phyloP scores from a whole-genome alignment of 176 grass and related monocot species.

The Ensete ventricosum region DNA sequence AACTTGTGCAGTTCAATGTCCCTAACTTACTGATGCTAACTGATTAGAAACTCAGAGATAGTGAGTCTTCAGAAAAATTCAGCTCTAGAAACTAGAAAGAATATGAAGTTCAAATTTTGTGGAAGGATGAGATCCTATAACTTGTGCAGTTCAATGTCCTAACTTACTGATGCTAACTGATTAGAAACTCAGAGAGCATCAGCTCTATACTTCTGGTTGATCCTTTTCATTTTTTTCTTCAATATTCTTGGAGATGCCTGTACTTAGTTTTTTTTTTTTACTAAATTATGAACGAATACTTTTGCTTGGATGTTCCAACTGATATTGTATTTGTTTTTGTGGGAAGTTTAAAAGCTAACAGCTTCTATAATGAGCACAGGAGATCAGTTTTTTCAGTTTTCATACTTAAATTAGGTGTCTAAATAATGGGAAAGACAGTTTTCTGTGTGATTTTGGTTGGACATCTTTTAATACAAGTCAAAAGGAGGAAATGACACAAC shows the following conservation, averaged over 20 bases:
- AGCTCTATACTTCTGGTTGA: neutral
- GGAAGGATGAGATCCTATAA: neutral
- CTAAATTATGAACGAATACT: neutral
- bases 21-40: neutral
- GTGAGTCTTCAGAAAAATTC: neutral
- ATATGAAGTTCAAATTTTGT: neutral
- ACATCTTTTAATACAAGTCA: too few species aligned
- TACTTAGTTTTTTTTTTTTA: neutral
- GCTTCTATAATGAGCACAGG: too few species aligned
- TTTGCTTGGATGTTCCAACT: too few species aligned
- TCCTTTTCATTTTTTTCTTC: neutral
- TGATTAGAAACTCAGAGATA: neutral
- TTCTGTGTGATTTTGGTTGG: too few species aligned
- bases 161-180: neutral
- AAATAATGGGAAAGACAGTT: too few species aligned
- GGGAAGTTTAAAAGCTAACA: too few species aligned
- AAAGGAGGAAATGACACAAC: too few species aligned
- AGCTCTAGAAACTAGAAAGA: neutral
- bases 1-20: neutral
- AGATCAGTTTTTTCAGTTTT: too few species aligned
- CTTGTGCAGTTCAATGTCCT: neutral
- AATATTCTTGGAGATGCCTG: neutral
- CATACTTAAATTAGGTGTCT: too few species aligned
- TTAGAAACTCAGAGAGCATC: neutral
- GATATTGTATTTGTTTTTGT: too few species aligned